Evolutionary conservation across 768 basidiomycete species (phyloP), one percentile per base, ranked within the genome.

Genomic region (Tricholoma furcatifolium): DNA sequence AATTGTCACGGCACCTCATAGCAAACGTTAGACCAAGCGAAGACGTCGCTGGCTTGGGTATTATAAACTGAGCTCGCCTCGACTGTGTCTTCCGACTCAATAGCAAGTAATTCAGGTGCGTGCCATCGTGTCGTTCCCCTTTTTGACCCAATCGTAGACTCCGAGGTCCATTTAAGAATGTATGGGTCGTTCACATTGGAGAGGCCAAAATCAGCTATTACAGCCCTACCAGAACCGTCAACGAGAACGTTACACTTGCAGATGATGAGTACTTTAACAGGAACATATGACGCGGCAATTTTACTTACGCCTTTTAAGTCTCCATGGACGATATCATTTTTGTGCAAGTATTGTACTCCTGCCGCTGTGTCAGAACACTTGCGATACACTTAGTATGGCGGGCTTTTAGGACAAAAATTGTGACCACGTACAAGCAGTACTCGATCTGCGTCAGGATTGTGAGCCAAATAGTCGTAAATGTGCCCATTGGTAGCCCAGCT

Each of bases 181-280:
- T 55, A 53, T 2, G 62, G 45, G 24, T 64, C 62, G 2, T 49
- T 54, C 2, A 62, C 50, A 2, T 58, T 57, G 2, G 65, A 58
- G 6, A 67, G 45, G 4, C 65, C 67, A 48, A 68, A 67, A 53
- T 68, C 66, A 2, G 62, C 64, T 7, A 68, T 50, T 7, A 60
- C 58, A 20, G 62, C 65, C 21, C 56, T 54, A 20, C 56, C 59
- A 14, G 60, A 60, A 10, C 43, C 44, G 4, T 59, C 56, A 1
- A 68, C 51, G 11, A 68, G 60, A 3, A 68, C 58, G 50, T 68
- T 66, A 3, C 53, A 44, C 65, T 67, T 3, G 34, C 20, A 32
- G 24, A 43, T 39, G 20, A 27, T 39, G 2, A n/a, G 11, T 23
- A 31, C 11, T 14, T 45, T 15, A 15, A 17, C n/a, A 5, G 11